Evolutionary conservation across 2,329 filamentous ascomycete species (phyloP).

Genomic region (Graphilbum fragrans): DNA sequence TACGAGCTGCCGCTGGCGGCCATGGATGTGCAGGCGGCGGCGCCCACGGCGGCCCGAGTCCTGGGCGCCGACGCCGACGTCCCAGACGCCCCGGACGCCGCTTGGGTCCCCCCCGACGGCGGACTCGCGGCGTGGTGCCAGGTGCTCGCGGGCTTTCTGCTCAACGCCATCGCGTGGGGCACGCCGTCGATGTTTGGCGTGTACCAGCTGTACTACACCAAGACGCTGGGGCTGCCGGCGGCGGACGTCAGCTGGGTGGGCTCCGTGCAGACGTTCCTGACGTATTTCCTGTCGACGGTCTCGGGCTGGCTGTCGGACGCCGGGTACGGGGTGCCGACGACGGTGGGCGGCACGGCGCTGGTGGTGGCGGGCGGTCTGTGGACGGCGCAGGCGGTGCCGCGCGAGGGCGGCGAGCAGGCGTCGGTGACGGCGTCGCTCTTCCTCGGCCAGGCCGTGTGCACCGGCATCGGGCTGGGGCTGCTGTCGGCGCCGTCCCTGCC

Average conservation of each 20-base stretch:
- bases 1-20: no score
- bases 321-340: conserved; percentile 30
- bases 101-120: conserved; percentile 25
- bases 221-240: conserved; percentile 19
- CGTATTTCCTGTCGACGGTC: conserved; percentile 33
- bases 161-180: conserved; percentile 39
- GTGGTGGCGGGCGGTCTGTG: conserved; percentile 34
- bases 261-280: conserved; percentile 36
- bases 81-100: conserved; percentile 1
- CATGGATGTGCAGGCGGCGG: no score
- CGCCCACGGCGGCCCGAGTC: no score
- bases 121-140: conserved; percentile 37
- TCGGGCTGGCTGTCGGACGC: conserved; percentile 38
- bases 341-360: conserved; percentile 26
- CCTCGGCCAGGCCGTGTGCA: conserved; percentile 39
- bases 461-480: conserved; percentile 41
- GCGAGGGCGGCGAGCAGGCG: conserved; percentile 17
- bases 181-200: conserved; percentile 36
- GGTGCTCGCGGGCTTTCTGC: conserved; percentile 31
- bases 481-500: conserved; percentile 40
- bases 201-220: conserved; percentile 31
- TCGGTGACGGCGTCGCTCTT: conserved; percentile 19
- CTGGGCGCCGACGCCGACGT: background rate
- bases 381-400: conserved; percentile 21
- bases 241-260: conserved; percentile 35